Evolutionary conservation across 2,329 filamentous ascomycete genomes (phyloP).

Genomic region (Pseudogymnoascus sp.): DNA sequence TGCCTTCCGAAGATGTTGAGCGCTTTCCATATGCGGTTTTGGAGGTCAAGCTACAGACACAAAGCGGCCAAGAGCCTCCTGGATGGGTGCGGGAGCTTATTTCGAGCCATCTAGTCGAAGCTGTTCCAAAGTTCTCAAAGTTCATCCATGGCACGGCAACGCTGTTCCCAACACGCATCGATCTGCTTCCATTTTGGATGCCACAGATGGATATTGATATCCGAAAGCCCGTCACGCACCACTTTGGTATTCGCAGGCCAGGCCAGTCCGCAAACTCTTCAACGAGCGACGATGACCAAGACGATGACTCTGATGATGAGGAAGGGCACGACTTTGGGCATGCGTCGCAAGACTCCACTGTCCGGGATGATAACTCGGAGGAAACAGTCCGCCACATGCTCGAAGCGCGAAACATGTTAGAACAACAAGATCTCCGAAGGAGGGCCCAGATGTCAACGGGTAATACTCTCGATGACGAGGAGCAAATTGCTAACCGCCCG

Average conservation of each 20-base stretch:
- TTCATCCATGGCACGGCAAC: constrained; percentile 93
- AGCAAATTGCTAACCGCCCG: constrained; percentile 60
- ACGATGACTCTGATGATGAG: constrained; percentile 59
- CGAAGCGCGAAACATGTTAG: constrained; percentile 17
- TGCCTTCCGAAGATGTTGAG: constrained; percentile 76
- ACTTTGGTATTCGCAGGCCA: constrained; percentile 82
- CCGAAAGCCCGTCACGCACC: constrained; percentile 78
- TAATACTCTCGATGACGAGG: constrained; percentile 65
- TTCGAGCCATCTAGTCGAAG: constrained; percentile 88
- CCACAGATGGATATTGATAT: constrained; percentile 98
- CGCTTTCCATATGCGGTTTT: constrained; percentile 93
- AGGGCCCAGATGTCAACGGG: constrained; percentile 21
- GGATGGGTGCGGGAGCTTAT: constrained; percentile 95
- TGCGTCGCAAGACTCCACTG: constrained; percentile 12
- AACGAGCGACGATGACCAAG: constrained; percentile 65
- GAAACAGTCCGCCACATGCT: constrained; percentile 18
- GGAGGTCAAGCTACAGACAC: constrained; percentile 96
- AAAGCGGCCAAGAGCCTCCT: constrained; percentile 87
- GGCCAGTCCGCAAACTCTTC: constrained; percentile 69
- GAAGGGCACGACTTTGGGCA: constrained; percentile 21
- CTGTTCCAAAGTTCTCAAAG: constrained; percentile 98
- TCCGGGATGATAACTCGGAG: constrained; percentile 15
- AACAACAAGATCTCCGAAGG: constrained; percentile 18
- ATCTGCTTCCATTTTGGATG: constrained; percentile 92
- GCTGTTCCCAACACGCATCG: constrained; percentile 77